A percentile compares a stretch with the other conserved stretches of the same genome.
Conservation (phyloP, 2,329 filamentous ascomycete species). For the Microdochium paspali region DNA sequence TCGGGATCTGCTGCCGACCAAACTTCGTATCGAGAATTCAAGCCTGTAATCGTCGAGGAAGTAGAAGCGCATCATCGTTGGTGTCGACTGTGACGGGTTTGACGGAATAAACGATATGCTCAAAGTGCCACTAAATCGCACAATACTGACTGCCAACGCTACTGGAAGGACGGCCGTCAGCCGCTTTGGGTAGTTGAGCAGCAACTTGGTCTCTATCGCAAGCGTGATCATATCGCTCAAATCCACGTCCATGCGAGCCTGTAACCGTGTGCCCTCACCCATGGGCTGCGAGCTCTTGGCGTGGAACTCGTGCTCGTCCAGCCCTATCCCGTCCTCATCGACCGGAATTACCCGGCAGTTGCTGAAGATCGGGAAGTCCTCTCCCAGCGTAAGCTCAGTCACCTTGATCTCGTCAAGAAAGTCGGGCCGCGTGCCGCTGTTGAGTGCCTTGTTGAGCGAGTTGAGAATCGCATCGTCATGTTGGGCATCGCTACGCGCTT, state of each 20-base stretch:
- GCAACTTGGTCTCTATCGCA: constrained; percentile 85
- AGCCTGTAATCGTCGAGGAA: constrained; percentile 84
- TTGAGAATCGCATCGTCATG: constrained; percentile 83
- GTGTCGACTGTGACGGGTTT: constrained; percentile 56
- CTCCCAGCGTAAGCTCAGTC: constrained; percentile 86
- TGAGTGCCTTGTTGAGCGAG: constrained; percentile 76
- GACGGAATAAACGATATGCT: constrained; percentile 87
- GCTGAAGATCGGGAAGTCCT: constrained; percentile 97
- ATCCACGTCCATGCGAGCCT: constrained; percentile 95
- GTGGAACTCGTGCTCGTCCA: constrained; percentile 28
- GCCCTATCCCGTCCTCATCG: constrained; percentile 61
- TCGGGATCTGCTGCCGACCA: constrained; percentile 70
- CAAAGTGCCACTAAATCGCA: constrained; percentile 88
- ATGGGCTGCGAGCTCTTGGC: constrained; percentile 38
- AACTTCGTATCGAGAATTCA: constrained; percentile 71
- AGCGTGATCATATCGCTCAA: constrained; percentile 92
- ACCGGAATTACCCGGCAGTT: constrained; percentile 95
- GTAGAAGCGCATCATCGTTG: constrained; percentile 88
- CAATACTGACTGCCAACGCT: constrained; percentile 81
- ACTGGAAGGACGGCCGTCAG: constrained; percentile 84
- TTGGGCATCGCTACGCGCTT: constrained; percentile 86
- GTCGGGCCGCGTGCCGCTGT: constrained; percentile 76
- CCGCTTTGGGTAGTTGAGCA: constrained; percentile 90
- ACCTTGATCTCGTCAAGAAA: constrained; percentile 92
- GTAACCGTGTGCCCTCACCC: constrained; percentile 61